A percentile compares a stretch with the other conserved stretches of the same genome.
Conservation (phyloP, 2,329 filamentous ascomycete genomes). For the Trichoderma aggressivum region DNA sequence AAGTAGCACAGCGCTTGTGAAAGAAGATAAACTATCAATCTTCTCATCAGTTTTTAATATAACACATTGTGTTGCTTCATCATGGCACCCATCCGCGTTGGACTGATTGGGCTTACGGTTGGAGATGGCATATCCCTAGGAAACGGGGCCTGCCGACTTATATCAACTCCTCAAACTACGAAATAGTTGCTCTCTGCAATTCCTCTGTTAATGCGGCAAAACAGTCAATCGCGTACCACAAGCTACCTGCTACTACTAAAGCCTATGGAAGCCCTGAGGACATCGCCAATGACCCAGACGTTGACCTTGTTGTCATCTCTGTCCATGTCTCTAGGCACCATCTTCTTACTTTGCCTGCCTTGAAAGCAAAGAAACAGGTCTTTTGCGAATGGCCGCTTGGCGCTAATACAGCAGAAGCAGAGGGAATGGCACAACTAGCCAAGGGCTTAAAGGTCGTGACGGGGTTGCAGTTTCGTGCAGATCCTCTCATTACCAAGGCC, state of each 20-base stretch:
- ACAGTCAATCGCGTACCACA: conserved; percentile 40
- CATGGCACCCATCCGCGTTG: conserved; percentile 25
- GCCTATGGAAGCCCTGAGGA: conserved; percentile 44
- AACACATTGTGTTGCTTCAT: neutral
- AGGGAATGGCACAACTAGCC: conserved; percentile 37
- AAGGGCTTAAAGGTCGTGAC: conserved; percentile 33
- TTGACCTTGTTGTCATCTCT: conserved; percentile 50
- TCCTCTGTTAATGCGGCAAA: conserved; percentile 41
- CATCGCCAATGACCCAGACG: conserved; percentile 43
- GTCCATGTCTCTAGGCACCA: conserved; percentile 50
- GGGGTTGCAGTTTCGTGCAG: conserved; percentile 44
- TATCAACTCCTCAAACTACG: conserved; percentile 35
- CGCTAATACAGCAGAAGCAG: conserved; percentile 35
- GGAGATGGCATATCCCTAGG: neutral
- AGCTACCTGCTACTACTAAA: conserved; percentile 36
- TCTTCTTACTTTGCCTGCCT: conserved; percentile 23
- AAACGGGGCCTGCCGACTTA: conserved; percentile 38
- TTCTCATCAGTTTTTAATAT: neutral
- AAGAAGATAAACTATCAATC: neutral
- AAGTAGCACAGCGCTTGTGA: neutral
- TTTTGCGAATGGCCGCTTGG: conserved; percentile 55
- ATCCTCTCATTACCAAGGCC: conserved; percentile 33
- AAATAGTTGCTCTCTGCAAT: conserved; percentile 49
- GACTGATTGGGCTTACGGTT: conserved; percentile 22
- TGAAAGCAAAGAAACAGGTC: conserved; percentile 46